These are phyloP conservation scores for Boletus rubescentipes DNA, from an alignment of 768 basidiomycete species.

Conservation along the genomic window DNA sequence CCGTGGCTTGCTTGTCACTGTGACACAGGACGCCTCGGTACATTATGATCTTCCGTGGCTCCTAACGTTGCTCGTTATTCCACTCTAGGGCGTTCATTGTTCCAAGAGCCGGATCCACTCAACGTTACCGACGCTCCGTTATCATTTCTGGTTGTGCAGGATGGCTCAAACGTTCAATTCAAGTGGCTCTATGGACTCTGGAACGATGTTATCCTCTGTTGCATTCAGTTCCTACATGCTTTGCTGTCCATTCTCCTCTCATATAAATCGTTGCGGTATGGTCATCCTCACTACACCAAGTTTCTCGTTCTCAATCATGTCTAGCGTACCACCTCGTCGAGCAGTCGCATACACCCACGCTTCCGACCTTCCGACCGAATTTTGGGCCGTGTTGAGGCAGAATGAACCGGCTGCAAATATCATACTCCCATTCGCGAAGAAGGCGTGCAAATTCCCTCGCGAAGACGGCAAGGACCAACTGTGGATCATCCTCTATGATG, in stretches of 20 bases:
- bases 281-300: slow-evolving; percentile 13
- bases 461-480: slow-evolving; percentile 12
- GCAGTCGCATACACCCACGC: slow-evolving; percentile 5
- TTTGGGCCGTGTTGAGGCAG: slow-evolving; percentile 31
- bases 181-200: background rate
- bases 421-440: slow-evolving; percentile 41
- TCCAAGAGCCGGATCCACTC: background rate
- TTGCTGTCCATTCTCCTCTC: background rate
- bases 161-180: slow-evolving; percentile 17
- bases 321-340: slow-evolving; percentile 2
- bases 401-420: slow-evolving; percentile 39
- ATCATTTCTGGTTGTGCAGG: slow-evolving; percentile 13
- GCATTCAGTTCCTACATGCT: background rate
- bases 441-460: slow-evolving; percentile 15
- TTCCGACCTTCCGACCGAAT: slow-evolving; percentile 18
- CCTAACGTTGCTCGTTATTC: background rate
- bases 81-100: background rate
- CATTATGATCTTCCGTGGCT: slow-evolving; percentile 17
- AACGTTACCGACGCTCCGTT: slow-evolving; percentile 7
- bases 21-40: background rate
- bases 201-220: background rate
- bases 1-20: background rate
- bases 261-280: slow-evolving; percentile 10
- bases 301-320: slow-evolving; percentile 22
- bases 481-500: slow-evolving; percentile 33